Base-by-base conservation (phyloP, 768 basidiomycete genomes). In the Lactifluus piperatus region DNA sequence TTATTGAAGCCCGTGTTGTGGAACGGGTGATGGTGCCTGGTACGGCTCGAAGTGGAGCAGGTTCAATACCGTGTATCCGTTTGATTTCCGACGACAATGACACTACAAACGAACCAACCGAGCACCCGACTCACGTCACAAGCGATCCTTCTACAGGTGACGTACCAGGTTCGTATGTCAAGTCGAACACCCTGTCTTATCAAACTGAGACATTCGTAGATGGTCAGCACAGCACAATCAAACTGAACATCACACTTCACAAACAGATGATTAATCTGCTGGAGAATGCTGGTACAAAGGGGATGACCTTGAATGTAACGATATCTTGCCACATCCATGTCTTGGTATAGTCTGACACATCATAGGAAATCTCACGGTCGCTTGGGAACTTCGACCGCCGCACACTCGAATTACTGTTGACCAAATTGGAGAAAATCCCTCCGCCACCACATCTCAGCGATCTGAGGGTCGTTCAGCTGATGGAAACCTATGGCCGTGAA, bases 401-500 rank as follows among this genome's bases (percentile, higher is more conserved):
- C 27, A 91, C 86, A 1, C 77, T 94, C 50, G 93, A 95, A 68
- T 78, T 91, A n/a, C 73, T 91, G 26, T 78, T 94, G 32, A 77
- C 79, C 16, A 81, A 87, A 45, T 81, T 87, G 22, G 84, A 84
- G 63, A 84, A 78, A 66, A 76, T 68, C 58, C 76, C 75, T 10
- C 82, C 84, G 14, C 91, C 91, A 4, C 60, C 79, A 5, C 90
- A 92, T 69, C 79, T 94, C 14, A 75, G 75, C 52, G 88, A 93
- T 69, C 75, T 89, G 41, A 79, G 82, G 27, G 80, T 91, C 51
- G 79, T 80, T 22, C 81, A 83, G 37, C 70, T 90, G 29, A 85
- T 86, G 79, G 94, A 97, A 72, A 90, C 83, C 0, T 77, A 79
- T 62, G 91, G 91, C 5, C 83, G 92, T 36, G 91, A 97, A 72